Evolutionary conservation across 1,284 basidiomycete species (phyloP), one percentile per base, ranked within the genome.

Genomic region (Ustilago shanxiensis): DNA sequence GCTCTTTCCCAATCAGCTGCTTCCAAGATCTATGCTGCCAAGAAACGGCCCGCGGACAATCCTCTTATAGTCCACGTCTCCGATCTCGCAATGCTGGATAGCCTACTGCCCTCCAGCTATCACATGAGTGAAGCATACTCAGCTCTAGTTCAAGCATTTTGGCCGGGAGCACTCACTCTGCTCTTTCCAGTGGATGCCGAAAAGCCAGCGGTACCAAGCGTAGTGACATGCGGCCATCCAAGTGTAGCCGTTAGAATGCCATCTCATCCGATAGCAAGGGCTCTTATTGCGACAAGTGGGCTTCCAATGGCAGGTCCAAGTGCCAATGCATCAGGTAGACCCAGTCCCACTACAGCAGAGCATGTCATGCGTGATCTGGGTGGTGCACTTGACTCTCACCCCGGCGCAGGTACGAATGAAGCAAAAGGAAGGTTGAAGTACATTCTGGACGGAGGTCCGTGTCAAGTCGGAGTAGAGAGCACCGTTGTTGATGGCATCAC

Each of bases 41-140:
- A 99, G 85, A 93, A 95, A 44, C 89, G 97, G 52, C 97, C 97
- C 1, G 88, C 93, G 3, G 97, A 99, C 87, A 99, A 99, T 86
- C 97, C 97, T 0, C 89, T 99, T 60, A 99, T 99, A 88, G 94
- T 98, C 33, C 97, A 99, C 87, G 91, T 99, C 68, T 94, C 93
- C 7, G 95, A 94, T 1, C 87, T 90, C 18, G 83, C 89, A 52
- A 98, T 98, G 95, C 96, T 79, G 18, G 53, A 61, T 11, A 51
- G 51, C 2, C 89, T 98, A 10, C 93, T 86, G 10, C 76, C 81
- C 1, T 37, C 68, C n/a, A 33, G 31, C 5, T 80, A 75, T 45
- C 20, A 72, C n/a, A 61, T 61, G 29, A 58, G 57, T 10, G 24
- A 50, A 5, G 76, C 69, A 3, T 83, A 82, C 49, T 6, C 57